Base-by-base conservation (phyloP, 177 flowering plant genomes). In the Vitis hybrid region DNA sequence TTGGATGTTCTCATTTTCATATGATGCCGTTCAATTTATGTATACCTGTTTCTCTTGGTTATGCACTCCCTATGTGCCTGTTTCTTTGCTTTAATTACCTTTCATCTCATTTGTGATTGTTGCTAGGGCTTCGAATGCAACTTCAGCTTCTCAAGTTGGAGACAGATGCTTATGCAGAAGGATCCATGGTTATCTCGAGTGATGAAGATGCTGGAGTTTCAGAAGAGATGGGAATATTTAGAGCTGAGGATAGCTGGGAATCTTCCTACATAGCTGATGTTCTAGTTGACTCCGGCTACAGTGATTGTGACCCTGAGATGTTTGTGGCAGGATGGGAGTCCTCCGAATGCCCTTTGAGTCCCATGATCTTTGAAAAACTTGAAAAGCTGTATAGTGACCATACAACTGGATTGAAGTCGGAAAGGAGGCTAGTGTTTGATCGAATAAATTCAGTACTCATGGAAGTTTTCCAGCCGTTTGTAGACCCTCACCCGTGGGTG, bases 71-170 rank as follows among this genome's bases (percentile, higher is more conserved):
- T 4, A 52, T 18, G 2, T 68, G 12, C 23, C 45, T 55, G 23
- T 18, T 48, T 67, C 62, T 67, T 66, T 70, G n/a, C 3, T 64
- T 23, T 19, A 7, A 26, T 54, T 56, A 3, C 34, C 66, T 19
- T 62, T 66, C 18, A 1, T 11, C 18, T 67, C n/a, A n/a, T 70
- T 51, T 39, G 45, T 39, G 45, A 39, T 74, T 62, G 19, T 50
- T 68, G 19, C 11, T 60, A 94, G 98, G 88, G 59, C 91, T 94
- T 23, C 82, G 97, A 32, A 86, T 83, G 95, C 97, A 94, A 75
- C 94, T 94, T 69, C 89, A 87, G 66, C 93, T 91, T 78, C 91
- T 94, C 39, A 94, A 89, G 79, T 71, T 82, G 75, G 98, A 90
- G 69, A 82, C 93, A 2, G 85, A 79, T 63, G 74, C 78, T 18